Percentiles rank a stretch among this genome's conserved stretches.
phyloP scores from a whole-genome alignment of 176 grass and related monocot species.

The Phoenix roebelenii region DNA sequence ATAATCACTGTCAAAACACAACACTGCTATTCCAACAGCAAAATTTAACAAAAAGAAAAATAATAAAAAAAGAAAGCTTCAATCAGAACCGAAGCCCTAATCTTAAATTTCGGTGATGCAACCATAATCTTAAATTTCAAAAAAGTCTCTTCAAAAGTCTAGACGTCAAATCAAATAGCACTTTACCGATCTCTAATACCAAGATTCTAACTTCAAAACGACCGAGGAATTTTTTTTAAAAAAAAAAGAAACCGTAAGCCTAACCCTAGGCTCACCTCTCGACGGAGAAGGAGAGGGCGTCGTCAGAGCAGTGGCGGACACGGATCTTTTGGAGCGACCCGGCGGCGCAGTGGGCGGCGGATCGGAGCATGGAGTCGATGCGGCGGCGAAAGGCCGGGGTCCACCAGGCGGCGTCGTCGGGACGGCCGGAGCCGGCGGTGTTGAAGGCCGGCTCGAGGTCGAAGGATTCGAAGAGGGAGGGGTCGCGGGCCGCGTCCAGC shows the following conservation, averaged over 20 bases:
- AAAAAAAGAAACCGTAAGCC: not conserved
- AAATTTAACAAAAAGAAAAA: too few species aligned
- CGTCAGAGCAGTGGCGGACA: slow-evolving; percentile 70
- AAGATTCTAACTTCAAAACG: too few species aligned
- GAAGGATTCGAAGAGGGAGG: slow-evolving; percentile 39
- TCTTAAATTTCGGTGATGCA: too few species aligned
- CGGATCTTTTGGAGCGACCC: slow-evolving; percentile 45
- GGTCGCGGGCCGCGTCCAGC: slow-evolving; percentile 48
- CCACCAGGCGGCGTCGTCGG: slow-evolving; percentile 59
- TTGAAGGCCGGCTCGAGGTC: slow-evolving; percentile 60
- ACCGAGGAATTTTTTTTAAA: not conserved
- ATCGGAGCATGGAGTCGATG: slow-evolving; percentile 71
- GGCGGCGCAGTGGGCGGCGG: slow-evolving; percentile 37
- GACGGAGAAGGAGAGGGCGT: slow-evolving; percentile 43
- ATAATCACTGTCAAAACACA: too few species aligned
- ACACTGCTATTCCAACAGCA: too few species aligned
- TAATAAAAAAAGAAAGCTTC: too few species aligned
- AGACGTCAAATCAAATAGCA: too few species aligned
- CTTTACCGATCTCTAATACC: not conserved
- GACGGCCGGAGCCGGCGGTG: slow-evolving; percentile 18
- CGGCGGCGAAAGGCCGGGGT: slow-evolving; percentile 74
- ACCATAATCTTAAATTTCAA: too few species aligned
- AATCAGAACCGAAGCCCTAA: too few species aligned
- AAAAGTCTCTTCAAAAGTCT: too few species aligned
- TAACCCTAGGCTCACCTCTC: slow-evolving; percentile 38